A percentile compares a stretch with the other conserved stretches of the same genome.
Evolutionary conservation across 1,284 basidiomycete genomes (phyloP).

Genomic region (Sphaerobolus stellatus): DNA sequence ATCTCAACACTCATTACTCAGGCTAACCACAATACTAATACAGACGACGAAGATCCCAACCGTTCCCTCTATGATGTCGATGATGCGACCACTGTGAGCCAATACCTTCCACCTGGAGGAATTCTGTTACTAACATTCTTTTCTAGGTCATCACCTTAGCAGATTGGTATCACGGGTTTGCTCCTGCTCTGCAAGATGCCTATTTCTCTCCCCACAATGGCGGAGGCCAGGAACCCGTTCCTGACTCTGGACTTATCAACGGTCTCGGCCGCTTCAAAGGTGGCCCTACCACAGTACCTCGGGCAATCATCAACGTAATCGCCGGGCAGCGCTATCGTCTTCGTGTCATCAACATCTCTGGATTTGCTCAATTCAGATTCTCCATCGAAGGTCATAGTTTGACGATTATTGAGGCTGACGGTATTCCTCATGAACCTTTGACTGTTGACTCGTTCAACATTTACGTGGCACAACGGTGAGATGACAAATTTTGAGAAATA

Average conservation of each 20-base stretch:
- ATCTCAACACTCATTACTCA: not conserved
- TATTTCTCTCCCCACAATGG: not conserved
- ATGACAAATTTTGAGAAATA: constrained; percentile 47
- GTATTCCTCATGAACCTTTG: constrained; percentile 44
- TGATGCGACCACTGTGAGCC: constrained; percentile 36
- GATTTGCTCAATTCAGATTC: constrained; percentile 34
- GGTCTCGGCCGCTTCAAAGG: constrained; percentile 29
- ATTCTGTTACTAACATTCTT: constrained; percentile 38
- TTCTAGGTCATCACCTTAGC: constrained; percentile 34
- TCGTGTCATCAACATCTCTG: constrained; percentile 54
- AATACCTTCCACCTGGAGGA: constrained; percentile 19
- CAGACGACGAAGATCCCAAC: constrained; percentile 38
- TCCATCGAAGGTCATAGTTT: constrained; percentile 50
- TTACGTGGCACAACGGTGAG: constrained; percentile 52
- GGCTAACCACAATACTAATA: constrained; percentile 11
- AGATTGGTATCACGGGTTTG: constrained; percentile 41
- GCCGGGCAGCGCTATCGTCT: constrained; percentile 53
- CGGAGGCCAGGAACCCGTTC: constrained; percentile 23
- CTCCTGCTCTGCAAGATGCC: constrained; percentile 9
- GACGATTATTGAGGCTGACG: constrained; percentile 53
- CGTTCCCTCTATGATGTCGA: constrained; percentile 37
- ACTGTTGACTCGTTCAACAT: constrained; percentile 44
- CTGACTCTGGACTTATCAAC: constrained; percentile 36
- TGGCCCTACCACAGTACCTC: constrained; percentile 20
- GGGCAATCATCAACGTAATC: constrained; percentile 42